phyloP scores from a whole-genome alignment of 495 filamentous ascomycete species.

The Talaromyces thailandensis region DNA sequence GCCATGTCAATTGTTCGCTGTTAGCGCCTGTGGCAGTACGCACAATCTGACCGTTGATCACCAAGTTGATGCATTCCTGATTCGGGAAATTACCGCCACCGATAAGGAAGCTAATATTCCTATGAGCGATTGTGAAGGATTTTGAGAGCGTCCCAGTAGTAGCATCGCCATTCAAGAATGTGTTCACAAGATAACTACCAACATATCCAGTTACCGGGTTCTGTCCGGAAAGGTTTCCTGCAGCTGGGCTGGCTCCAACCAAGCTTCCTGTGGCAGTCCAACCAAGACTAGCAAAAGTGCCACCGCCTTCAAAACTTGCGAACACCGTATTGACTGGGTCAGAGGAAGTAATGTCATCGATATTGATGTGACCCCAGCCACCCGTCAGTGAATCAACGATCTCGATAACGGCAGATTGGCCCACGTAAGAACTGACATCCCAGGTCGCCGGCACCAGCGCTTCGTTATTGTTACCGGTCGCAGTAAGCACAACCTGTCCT shows the following conservation, averaged over 20 bases:
- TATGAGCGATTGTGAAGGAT: background rate
- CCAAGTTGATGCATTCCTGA: background rate
- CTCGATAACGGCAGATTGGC: constrained; percentile 11
- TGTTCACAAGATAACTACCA: background rate
- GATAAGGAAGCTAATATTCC: background rate
- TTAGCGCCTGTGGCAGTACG: background rate
- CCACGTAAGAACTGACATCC: background rate
- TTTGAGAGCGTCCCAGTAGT: background rate
- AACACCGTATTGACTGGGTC: too few relatives aligned
- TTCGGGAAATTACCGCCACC: background rate
- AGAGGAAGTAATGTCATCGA: too few relatives aligned
- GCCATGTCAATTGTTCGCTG: background rate
- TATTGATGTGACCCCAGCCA: too few relatives aligned
- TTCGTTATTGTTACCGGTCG: background rate
- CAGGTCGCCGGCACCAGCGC: background rate
- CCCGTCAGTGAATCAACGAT: constrained; percentile 10
- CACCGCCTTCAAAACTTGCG: too few relatives aligned
- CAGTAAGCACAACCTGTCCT: too few relatives aligned
- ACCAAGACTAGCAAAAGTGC: too few relatives aligned
- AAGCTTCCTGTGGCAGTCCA: too few relatives aligned
- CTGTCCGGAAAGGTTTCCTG: background rate
- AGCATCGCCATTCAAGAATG: constrained; percentile 1
- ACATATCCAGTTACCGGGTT: background rate
- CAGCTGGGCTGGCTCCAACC: background rate
- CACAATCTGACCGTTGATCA: background rate